Evolutionary conservation across 257 asterid genomes (phyloP).

Genomic region (Fraxinus pennsylvanica): DNA sequence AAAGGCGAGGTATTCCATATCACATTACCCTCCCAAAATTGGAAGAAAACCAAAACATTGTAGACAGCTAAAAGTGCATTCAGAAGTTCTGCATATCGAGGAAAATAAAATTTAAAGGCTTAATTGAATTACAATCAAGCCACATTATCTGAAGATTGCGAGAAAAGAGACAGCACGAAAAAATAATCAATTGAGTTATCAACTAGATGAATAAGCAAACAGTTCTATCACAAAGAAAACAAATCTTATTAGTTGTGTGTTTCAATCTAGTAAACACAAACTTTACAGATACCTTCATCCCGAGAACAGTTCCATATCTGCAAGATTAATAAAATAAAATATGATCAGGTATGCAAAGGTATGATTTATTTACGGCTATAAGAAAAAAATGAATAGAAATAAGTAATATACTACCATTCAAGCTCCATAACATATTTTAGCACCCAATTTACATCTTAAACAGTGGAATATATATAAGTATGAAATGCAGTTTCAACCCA

Average conservation of each 20-base stretch:
- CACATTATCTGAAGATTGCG: background rate
- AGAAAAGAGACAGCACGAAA: background rate
- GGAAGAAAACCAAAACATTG: background rate
- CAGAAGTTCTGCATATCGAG: background rate
- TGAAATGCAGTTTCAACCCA: background rate
- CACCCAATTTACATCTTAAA: background rate
- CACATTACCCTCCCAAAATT: background rate
- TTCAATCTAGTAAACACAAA: background rate
- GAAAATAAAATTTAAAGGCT: background rate
- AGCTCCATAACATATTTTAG: background rate
- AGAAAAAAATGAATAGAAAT: constrained; percentile 13
- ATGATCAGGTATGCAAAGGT: constrained; percentile 26
- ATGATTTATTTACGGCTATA: background rate
- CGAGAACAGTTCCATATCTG: constrained; percentile 99
- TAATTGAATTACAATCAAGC: background rate
- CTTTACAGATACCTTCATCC: constrained; percentile 65
- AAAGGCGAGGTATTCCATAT: background rate
- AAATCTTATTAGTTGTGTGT: background rate
- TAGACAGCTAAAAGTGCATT: background rate
- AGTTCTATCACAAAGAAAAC: background rate
- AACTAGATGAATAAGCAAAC: background rate
- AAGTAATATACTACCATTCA: background rate
- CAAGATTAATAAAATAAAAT: constrained; percentile 31
- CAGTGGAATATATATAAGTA: background rate
- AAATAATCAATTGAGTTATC: background rate